Conservation (phyloP, 2,329 filamentous ascomycete species). For the Fusarium redolens region DNA sequence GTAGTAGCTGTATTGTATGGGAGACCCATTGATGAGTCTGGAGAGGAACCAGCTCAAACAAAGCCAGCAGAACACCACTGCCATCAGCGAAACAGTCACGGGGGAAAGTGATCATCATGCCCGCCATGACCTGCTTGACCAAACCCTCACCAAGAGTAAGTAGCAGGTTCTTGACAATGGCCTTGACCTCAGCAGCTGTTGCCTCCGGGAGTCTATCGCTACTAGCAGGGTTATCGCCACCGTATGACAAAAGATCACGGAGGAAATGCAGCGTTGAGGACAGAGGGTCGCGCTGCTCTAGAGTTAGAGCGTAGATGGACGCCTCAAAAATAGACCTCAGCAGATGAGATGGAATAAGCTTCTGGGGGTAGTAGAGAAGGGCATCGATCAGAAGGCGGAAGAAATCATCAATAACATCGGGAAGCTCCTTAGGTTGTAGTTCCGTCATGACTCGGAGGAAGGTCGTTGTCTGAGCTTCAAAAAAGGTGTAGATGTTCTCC, state of each 20-base stretch:
- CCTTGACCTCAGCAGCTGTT: constrained; percentile 76
- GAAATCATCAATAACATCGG: constrained; percentile 92
- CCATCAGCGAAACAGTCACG: constrained; percentile 95
- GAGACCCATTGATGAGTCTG: constrained; percentile 87
- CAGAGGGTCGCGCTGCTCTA: constrained; percentile 92
- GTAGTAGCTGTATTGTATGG: constrained; percentile 84
- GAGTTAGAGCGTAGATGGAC: constrained; percentile 83
- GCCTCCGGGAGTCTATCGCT: constrained; percentile 67
- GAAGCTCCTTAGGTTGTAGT: constrained; percentile 77
- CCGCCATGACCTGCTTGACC: constrained; percentile 89
- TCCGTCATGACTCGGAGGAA: constrained; percentile 92
- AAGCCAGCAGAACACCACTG: constrained; percentile 87
- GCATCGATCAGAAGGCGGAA: constrained; percentile 94
- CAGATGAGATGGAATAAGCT: constrained; percentile 81
- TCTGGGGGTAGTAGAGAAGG: constrained; percentile 89
- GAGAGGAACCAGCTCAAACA: constrained; percentile 87
- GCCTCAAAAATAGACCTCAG: constrained; percentile 88
- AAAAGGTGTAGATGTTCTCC: constrained; percentile 91
- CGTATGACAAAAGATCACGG: constrained; percentile 90
- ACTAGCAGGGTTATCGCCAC: constrained; percentile 76
- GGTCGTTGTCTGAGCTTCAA: constrained; percentile 89
- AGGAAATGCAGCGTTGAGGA: constrained; percentile 93
- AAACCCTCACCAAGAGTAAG: constrained; percentile 78
- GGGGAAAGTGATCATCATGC: constrained; percentile 99
- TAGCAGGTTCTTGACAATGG: constrained; percentile 79